phyloP scores from a whole-genome alignment of 2,329 filamentous ascomycete genomes.

The Aspergillus arachidicola region DNA sequence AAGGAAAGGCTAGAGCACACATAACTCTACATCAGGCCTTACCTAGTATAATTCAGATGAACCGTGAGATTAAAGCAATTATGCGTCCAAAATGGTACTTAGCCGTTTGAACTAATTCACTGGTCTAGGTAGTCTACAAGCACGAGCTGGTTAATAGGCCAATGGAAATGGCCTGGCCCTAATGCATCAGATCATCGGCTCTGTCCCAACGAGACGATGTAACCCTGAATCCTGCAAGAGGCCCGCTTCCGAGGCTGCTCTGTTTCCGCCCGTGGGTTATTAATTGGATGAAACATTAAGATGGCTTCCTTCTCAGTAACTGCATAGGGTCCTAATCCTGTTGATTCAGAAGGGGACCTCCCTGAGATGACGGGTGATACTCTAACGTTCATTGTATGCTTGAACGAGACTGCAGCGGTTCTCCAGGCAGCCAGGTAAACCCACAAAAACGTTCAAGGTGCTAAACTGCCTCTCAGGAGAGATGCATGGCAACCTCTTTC shows the following conservation, averaged over 20 bases:
- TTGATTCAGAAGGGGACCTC: no score
- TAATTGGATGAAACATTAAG: not conserved
- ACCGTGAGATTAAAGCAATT: no score
- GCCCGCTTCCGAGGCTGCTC: not conserved
- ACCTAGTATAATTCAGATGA: no score
- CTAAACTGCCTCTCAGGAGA: not conserved
- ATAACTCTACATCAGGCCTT: not conserved
- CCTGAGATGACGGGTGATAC: not conserved
- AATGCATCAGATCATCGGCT: not conserved
- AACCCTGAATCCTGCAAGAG: not conserved
- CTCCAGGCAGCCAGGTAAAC: no score
- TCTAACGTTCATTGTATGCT: not conserved
- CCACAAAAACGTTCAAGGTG: not conserved
- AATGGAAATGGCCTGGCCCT: not conserved
- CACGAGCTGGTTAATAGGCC: not conserved
- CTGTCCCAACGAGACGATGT: not conserved
- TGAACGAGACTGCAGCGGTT: rapidly evolving
- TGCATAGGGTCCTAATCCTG: not conserved
- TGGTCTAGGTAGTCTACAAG: not conserved
- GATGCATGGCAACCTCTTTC: not conserved
- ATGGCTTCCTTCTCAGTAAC: not conserved
- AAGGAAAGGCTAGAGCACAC: not conserved
- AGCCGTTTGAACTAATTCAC: not conserved
- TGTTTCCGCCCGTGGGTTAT: rapidly evolving
- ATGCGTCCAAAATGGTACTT: no score